These are phyloP conservation scores for Canavalia ensiformis DNA, from an alignment of 306 rosid genomes.

Conservation along the genomic window DNA sequence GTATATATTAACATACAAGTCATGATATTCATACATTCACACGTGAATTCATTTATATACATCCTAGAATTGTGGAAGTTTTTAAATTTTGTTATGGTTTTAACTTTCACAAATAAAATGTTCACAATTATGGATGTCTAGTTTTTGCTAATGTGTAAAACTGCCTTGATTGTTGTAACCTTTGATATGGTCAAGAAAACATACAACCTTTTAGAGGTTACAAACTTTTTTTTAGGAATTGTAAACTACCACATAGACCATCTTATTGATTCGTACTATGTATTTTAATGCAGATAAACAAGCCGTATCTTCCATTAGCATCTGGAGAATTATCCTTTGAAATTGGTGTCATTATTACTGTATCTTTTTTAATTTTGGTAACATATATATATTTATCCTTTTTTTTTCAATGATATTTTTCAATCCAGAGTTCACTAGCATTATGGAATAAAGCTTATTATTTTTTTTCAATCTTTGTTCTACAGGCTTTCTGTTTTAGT, in stretches of 20 bases:
- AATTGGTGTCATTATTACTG: slow-evolving; percentile 56
- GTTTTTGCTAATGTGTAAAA: too few species aligned
- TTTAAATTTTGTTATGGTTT: too few species aligned
- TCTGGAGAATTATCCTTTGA: slow-evolving; percentile 60
- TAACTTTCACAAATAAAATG: too few species aligned
- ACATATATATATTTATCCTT: not conserved
- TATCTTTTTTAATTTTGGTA: slow-evolving; percentile 55
- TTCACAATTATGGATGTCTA: too few species aligned
- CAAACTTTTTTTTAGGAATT: not conserved
- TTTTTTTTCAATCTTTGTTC: not conserved
- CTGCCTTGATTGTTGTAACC: not conserved
- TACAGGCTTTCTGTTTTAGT: not conserved
- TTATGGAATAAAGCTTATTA: too few species aligned
- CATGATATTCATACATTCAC: too few species aligned
- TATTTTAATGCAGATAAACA: slow-evolving; percentile 71
- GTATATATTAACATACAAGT: not conserved
- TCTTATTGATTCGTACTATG: not conserved
- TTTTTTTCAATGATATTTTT: not conserved
- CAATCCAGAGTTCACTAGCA: not conserved
- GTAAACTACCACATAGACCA: not conserved
- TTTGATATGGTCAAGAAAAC: not conserved
- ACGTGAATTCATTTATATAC: not conserved
- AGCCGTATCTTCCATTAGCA: slow-evolving; percentile 65
- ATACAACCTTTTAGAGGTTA: not conserved
- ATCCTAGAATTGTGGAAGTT: too few species aligned